Evolutionary conservation across 495 filamentous ascomycete genomes (phyloP).

Genomic region (Aspergillus cavernicola): DNA sequence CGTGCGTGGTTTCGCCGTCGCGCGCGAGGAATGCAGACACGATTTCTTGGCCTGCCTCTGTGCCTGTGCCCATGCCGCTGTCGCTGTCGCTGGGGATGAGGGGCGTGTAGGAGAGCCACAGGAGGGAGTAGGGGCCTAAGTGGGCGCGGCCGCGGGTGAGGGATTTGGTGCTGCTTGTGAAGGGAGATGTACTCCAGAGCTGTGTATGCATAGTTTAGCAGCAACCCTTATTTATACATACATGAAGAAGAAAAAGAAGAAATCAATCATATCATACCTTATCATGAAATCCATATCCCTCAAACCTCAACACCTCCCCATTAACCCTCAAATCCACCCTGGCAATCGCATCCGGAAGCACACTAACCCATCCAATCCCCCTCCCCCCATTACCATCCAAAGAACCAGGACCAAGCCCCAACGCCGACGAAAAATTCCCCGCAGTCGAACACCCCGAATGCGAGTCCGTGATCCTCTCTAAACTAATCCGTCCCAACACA

Average conservation of each 20-base stretch:
- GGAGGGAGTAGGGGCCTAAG: constrained; percentile 34
- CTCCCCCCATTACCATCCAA: no score
- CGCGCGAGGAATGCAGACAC: constrained; percentile 29
- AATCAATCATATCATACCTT: no score
- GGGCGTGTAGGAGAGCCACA: constrained; percentile 34
- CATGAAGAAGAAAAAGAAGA: background rate
- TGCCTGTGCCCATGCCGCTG: no score
- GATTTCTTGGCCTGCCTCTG: no score
- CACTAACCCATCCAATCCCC: constrained; percentile 33
- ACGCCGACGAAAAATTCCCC: constrained; percentile 1
- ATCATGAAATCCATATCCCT: constrained; percentile 40
- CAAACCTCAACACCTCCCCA: constrained; percentile 27
- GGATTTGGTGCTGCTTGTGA: constrained; percentile 20
- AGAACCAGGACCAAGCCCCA: constrained; percentile 23
- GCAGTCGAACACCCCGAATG: constrained; percentile 2
- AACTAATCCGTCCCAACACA: constrained; percentile 7
- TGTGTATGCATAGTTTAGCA: background rate
- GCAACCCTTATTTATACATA: no score
- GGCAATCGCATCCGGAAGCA: constrained; percentile 30
- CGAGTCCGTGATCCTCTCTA: constrained; percentile 1
- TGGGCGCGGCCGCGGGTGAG: constrained; percentile 41
- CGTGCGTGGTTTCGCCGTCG: constrained; percentile 19
- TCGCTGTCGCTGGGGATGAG: no score
- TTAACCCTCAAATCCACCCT: constrained; percentile 26
- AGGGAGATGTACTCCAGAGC: constrained; percentile 17